Base-by-base conservation (phyloP, 495 filamentous ascomycete species). In the Penicillium lagena region DNA sequence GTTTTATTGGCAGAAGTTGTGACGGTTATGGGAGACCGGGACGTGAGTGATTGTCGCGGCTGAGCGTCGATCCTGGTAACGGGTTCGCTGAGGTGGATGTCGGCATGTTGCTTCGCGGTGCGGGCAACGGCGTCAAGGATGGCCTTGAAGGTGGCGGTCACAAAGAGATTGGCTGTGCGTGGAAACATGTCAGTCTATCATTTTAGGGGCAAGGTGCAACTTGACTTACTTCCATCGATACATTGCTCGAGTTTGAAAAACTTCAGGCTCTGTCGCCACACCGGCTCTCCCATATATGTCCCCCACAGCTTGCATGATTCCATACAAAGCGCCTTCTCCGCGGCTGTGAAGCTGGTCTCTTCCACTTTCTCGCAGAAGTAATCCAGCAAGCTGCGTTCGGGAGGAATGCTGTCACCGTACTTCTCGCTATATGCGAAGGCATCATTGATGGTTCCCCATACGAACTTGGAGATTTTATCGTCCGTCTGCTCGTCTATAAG, bases 171-270 rank as follows among this genome's bases (percentile, higher is more conserved):
- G 52, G 87, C 91, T 93, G 6, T 15, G n/a, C 10, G n/a, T 2
- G 32, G 2, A 34, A 34, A 34, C 22, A 22, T 6, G 22, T 22
- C 22, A 22, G 22, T 4, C 22, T 4, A 22, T 22, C 22, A 2
- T 6, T 22, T 22, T 1, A 22, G 22, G 2, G 22, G 22, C 22
- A 22, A 22, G 22, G 22, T 22, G 22, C 4, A 22, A 22, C 22
- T 22, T 22, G 22, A 73, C 80, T 60, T 62, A 87, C 87, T 83
- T 39, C 90, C 90, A 55, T 94, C 90, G 54, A 96, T 82, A 46
- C 85, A 90, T 66, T 96, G 89, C 63, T 98, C 93, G 12, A 98
- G 59, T 75, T 83, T 91, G 54, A 96, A 94, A 66, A 89, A 95
- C 59, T 85, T 93, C 43, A 98, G 58, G 62, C 89, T 95, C 55